Conservation (phyloP, 805 yeast genomes). For the Hanseniaspora guilliermondii region DNA sequence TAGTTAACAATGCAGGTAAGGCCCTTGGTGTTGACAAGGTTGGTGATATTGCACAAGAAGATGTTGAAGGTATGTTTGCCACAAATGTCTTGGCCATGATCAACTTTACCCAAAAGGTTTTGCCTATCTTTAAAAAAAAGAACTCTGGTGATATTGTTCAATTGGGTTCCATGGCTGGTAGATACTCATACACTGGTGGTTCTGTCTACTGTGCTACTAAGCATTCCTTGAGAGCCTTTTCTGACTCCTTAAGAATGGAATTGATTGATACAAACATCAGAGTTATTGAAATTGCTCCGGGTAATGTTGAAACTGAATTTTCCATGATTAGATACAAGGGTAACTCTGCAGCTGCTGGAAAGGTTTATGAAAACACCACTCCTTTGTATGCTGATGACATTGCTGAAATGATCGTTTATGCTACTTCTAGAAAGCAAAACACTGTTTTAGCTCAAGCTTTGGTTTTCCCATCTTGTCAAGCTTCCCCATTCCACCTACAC, state of each 20-base stretch:
- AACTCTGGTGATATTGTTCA: conserved; percentile 64
- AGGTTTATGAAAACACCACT: conserved; percentile 42
- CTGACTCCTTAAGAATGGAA: conserved; percentile 64
- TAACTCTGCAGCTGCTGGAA: conserved; percentile 40
- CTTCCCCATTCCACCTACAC: conserved; percentile 56
- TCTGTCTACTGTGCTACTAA: conserved; percentile 67
- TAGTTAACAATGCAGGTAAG: conserved; percentile 65
- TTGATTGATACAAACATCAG: conserved; percentile 55
- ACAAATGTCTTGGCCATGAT: conserved; percentile 84
- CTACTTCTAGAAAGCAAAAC: conserved; percentile 43
- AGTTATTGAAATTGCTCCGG: conserved; percentile 57
- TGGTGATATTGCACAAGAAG: conserved; percentile 52
- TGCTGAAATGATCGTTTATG: conserved; percentile 49
- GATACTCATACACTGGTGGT: conserved; percentile 70
- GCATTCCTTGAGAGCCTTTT: conserved; percentile 58
- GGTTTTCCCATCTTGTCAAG: conserved; percentile 79
- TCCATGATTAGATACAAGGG: conserved; percentile 49
- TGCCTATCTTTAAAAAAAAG: conserved; percentile 57
- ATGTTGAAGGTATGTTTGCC: conserved; percentile 62
- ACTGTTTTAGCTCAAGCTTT: conserved; percentile 62
- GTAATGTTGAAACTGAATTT: conserved; percentile 59
- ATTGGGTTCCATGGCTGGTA: conserved; percentile 67
- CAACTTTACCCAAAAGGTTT: conserved; percentile 65
- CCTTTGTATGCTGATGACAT: conserved; percentile 49
- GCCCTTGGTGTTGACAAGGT: conserved; percentile 71